Conservation (phyloP, 495 filamentous ascomycete species). For the Penicillium herquei region DNA sequence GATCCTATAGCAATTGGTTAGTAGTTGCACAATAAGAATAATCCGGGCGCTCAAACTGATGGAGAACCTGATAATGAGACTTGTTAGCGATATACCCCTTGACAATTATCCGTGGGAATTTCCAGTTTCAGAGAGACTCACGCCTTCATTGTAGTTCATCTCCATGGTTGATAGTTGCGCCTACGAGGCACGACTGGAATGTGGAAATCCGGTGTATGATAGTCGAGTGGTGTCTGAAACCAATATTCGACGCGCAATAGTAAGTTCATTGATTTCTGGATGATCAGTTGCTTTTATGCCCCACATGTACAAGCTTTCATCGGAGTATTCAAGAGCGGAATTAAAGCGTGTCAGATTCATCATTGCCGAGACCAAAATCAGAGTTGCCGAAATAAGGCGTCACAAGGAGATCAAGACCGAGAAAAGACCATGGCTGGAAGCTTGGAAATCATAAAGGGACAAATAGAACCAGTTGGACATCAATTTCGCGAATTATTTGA, state of each 20-base stretch:
- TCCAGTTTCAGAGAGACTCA: constrained; percentile 20
- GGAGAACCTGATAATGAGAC: constrained; percentile 21
- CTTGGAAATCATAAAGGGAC: too few species aligned
- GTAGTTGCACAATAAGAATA: not conserved
- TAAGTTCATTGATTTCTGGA: too few species aligned
- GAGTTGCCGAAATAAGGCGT: too few species aligned
- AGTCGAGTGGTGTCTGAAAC: too few species aligned
- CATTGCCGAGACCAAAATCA: not conserved
- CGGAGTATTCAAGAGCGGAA: not conserved
- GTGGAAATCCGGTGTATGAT: too few species aligned
- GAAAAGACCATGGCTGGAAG: too few species aligned
- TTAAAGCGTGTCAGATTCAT: not conserved
- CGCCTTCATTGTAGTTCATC: constrained; percentile 41
- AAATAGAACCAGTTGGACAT: too few species aligned
- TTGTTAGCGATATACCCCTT: too few species aligned
- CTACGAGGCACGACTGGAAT: not conserved
- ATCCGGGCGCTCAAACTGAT: constrained; percentile 19
- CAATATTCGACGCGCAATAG: too few species aligned
- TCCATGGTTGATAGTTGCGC: constrained; percentile 28
- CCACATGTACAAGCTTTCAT: not conserved
- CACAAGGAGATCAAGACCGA: too few species aligned
- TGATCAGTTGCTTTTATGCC: not conserved
- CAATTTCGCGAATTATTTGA: too few species aligned
- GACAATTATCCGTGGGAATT: too few species aligned
- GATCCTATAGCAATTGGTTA: constrained; percentile 14